Percentiles rank a stretch among this genome's conserved stretches.
These are phyloP conservation scores for Metschnikowia arizonensis DNA, from an alignment of 805 yeast species.

Conservation along the genomic window DNA sequence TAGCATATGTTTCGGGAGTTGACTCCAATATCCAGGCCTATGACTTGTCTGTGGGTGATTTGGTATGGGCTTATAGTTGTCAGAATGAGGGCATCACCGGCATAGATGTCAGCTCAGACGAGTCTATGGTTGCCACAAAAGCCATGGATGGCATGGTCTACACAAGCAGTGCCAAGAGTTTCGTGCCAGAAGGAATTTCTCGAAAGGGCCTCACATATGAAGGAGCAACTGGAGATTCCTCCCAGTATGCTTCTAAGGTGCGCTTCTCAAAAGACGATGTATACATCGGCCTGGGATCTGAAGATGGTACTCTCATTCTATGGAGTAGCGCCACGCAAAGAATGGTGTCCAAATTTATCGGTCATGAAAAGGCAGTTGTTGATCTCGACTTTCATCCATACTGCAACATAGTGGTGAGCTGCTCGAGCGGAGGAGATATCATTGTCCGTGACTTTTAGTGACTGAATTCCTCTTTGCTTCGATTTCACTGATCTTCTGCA, in stretches of 20 bases:
- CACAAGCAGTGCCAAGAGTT: constrained; percentile 51
- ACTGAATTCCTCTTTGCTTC: not conserved
- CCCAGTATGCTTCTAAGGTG: constrained; percentile 49
- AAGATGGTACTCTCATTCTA: constrained; percentile 51
- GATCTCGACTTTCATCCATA: constrained; percentile 55
- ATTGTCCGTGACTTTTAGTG: constrained; percentile 35
- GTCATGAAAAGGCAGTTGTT: constrained; percentile 59
- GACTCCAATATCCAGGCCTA: constrained; percentile 60
- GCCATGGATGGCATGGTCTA: constrained; percentile 56
- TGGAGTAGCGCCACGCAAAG: constrained; percentile 59
- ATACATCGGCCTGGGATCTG: constrained; percentile 54
- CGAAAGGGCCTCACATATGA: constrained; percentile 49
- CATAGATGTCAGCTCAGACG: constrained; percentile 45
- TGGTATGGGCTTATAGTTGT: constrained; percentile 44
- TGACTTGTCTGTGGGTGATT: constrained; percentile 47
- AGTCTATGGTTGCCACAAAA: constrained; percentile 45
- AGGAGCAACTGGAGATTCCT: constrained; percentile 55
- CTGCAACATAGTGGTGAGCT: constrained; percentile 39
- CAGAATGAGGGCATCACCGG: constrained; percentile 55
- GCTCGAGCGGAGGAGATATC: constrained; percentile 55
- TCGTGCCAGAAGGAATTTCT: constrained; percentile 35
- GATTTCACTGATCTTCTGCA: constrained; percentile 23
- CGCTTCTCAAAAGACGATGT: constrained; percentile 41
- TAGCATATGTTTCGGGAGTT: constrained; percentile 59
- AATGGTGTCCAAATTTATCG: constrained; percentile 46